These are phyloP conservation scores for Dendrobium catenatum DNA, from an alignment of 106 monocot species.

Conservation along the genomic window DNA sequence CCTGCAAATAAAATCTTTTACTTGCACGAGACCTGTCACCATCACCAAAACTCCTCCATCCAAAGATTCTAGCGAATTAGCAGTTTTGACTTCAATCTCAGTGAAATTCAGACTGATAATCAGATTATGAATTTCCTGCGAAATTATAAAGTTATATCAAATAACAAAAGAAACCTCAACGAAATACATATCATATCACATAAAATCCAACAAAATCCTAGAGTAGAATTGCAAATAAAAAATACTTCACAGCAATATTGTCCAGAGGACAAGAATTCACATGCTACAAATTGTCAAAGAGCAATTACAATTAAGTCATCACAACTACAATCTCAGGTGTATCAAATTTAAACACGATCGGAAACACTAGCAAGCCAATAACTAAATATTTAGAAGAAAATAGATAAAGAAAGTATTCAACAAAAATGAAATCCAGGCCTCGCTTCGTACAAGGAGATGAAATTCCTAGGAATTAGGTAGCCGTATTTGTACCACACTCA, in stretches of 20 bases:
- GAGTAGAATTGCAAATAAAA: neutral
- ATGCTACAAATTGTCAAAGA: neutral
- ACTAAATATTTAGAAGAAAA: too few relatives aligned
- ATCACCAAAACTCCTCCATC: constrained; percentile 54
- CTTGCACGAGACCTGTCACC: constrained; percentile 51
- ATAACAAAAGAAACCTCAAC: neutral
- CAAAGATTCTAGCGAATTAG: constrained; percentile 56
- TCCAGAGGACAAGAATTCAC: neutral
- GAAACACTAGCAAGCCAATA: too few relatives aligned
- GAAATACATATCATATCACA: neutral
- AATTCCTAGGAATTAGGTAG: too few relatives aligned
- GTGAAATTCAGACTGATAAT: constrained; percentile 28
- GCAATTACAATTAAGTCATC: too few relatives aligned
- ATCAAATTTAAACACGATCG: too few relatives aligned
- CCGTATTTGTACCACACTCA: too few relatives aligned
- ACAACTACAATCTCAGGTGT: too few relatives aligned
- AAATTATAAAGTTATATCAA: neutral
- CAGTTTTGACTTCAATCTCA: constrained; percentile 61
- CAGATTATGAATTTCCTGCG: constrained; percentile 37
- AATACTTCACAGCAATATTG: neutral
- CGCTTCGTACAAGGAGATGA: too few relatives aligned
- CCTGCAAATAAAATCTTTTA: constrained; percentile 25
- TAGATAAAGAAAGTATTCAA: too few relatives aligned
- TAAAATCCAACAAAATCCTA: neutral
- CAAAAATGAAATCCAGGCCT: too few relatives aligned